Evolutionary conservation across 1,284 basidiomycete genomes (phyloP).

Genomic region (Malassezia globosa): DNA sequence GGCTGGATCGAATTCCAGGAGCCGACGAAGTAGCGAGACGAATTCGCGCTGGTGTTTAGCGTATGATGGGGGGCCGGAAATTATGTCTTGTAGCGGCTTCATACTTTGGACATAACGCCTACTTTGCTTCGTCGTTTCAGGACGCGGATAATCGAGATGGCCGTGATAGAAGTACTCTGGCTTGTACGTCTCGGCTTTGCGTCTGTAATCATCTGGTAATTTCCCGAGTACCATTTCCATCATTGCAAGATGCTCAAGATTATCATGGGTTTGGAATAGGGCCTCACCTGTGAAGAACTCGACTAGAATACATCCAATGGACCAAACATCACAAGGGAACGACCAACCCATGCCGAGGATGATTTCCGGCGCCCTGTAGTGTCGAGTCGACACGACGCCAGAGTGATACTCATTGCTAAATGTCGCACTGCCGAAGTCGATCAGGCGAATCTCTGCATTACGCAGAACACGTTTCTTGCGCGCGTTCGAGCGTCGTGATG

Average conservation of each 20-base stretch:
- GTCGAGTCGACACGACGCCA: slow-evolving; percentile 88
- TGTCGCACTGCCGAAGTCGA: slow-evolving; percentile 97
- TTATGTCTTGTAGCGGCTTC: slow-evolving; percentile 72
- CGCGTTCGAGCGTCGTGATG: slow-evolving; percentile 30
- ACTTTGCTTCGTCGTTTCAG: slow-evolving; percentile 73
- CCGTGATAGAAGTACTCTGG: slow-evolving; percentile 82
- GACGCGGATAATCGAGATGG: slow-evolving; percentile 81
- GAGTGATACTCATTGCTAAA: slow-evolving; percentile 98
- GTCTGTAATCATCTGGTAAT: slow-evolving; percentile 71
- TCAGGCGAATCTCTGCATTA: slow-evolving; percentile 85
- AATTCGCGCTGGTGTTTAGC: slow-evolving; percentile 60
- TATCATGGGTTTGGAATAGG: slow-evolving; percentile 96
- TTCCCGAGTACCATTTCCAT: slow-evolving; percentile 98
- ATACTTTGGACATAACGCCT: slow-evolving; percentile 86
- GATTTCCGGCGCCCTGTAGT: slow-evolving; percentile 98
- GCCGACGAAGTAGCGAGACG: slow-evolving; percentile 69
- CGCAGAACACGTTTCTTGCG: slow-evolving; percentile 54
- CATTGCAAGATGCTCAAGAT: slow-evolving; percentile 97
- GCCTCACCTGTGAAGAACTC: slow-evolving; percentile 97
- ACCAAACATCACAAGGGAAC: slow-evolving; percentile 96
- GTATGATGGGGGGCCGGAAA: slow-evolving; percentile 50
- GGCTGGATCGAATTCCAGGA: slow-evolving; percentile 82
- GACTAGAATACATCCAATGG: slow-evolving; percentile 93
- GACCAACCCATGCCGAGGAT: slow-evolving; percentile 93
- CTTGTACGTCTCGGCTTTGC: slow-evolving; percentile 54